Conservation (phyloP, 805 yeast genomes). For the Yarrowia sp. region DNA sequence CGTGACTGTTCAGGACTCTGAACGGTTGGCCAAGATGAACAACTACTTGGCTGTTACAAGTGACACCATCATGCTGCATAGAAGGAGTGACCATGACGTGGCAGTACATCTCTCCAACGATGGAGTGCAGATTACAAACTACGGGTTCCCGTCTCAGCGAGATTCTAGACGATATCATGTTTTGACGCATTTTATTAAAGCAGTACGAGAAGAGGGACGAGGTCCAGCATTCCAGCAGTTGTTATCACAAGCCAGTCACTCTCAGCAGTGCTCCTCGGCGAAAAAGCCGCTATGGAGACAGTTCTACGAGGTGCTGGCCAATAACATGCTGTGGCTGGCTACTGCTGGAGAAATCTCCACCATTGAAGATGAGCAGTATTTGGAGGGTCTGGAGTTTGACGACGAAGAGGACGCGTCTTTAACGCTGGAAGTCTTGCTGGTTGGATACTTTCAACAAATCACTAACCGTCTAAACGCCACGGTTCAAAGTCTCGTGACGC, state of each 20-base stretch:
- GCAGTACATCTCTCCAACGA: not conserved
- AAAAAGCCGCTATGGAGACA: conserved; percentile 11
- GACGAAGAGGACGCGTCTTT: conserved; percentile 11
- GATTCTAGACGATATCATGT: conserved; percentile 18
- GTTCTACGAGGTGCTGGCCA: conserved; percentile 21
- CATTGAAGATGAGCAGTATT: conserved; percentile 20
- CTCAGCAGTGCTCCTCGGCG: not conserved
- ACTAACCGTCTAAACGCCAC: conserved; percentile 9
- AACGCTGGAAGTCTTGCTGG: conserved; percentile 7
- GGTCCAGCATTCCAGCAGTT: not conserved
- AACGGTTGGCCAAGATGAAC: conserved; percentile 2
- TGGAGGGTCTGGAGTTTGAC: conserved; percentile 20
- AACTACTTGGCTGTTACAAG: conserved; percentile 19
- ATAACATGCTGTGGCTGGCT: conserved; percentile 21
- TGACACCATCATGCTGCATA: conserved; percentile 9
- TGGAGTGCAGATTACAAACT: conserved; percentile 1
- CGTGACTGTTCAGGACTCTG: conserved; percentile 1
- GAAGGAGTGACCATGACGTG: not conserved
- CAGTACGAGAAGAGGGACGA: conserved; percentile 10
- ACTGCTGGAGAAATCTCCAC: conserved; percentile 22
- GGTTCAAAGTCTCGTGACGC: conserved; percentile 4
- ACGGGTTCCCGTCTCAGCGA: not conserved
- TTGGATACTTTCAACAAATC: conserved; percentile 21
- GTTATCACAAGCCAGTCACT: conserved; percentile 2
- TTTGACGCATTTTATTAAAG: conserved; percentile 16